Percentiles rank a stretch among this genome's conserved stretches.
Conservation (phyloP, 1,284 basidiomycete species). For the Tetrapyrgos nigripes region DNA sequence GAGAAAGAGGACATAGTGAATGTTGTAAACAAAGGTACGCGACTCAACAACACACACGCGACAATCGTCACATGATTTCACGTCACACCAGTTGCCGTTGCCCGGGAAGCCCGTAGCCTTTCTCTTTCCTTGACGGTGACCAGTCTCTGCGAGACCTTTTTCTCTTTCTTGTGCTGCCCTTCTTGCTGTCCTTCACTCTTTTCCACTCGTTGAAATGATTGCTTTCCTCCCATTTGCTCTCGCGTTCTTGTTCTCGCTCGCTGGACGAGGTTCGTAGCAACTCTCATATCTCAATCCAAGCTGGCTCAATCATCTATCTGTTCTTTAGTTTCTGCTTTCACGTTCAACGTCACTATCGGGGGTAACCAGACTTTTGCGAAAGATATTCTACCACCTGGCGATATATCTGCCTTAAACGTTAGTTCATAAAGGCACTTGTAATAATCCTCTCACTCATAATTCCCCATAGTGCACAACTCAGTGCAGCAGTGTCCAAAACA, state of each 20-base stretch:
- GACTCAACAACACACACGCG: neutral
- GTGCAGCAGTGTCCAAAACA: conserved; percentile 44
- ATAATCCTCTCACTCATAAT: conserved; percentile 9
- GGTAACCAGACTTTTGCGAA: conserved; percentile 45
- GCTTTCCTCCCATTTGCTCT: conserved; percentile 39
- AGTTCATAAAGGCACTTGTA: neutral
- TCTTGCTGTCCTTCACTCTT: conserved; percentile 17
- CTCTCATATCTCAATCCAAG: neutral
- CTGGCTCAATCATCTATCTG: neutral
- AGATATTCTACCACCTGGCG: conserved; percentile 49
- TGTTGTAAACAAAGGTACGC: neutral
- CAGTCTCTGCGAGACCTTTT: conserved; percentile 43
- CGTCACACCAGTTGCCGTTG: conserved; percentile 1
- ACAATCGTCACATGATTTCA: conserved; percentile 32
- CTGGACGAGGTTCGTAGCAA: conserved; percentile 57
- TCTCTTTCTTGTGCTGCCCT: conserved; percentile 18
- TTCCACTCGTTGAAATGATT: conserved; percentile 33
- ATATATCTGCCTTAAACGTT: neutral
- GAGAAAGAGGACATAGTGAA: conserved; percentile 33
- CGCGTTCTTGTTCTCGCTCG: conserved; percentile 45
- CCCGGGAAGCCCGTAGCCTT: conserved; percentile 25
- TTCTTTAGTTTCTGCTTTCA: conserved; percentile 43
- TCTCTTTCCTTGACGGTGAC: conserved; percentile 21
- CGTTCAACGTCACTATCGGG: conserved; percentile 56
- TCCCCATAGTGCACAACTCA: conserved; percentile 48